Evolutionary conservation across 208 protist species (phyloP).

Genomic region (Blastocrithidia nonstop): DNA sequence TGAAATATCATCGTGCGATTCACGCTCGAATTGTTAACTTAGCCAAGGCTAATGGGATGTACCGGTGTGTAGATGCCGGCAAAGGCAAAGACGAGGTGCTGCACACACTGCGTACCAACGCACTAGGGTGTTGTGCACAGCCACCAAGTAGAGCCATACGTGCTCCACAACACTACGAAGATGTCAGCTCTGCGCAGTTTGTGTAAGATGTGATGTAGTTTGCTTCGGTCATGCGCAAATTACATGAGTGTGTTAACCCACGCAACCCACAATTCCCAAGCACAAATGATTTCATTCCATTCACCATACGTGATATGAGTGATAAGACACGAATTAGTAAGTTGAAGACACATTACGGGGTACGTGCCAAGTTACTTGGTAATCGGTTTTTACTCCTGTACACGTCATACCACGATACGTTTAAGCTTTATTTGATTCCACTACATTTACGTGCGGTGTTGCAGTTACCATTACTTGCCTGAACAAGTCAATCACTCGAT

Average conservation of each 20-base stretch:
- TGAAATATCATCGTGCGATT: conserved; percentile 77
- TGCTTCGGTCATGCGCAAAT: conserved; percentile 28
- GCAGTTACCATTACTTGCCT: conserved; percentile 28
- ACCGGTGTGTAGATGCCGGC: conserved; percentile 54
- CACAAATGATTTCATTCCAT: conserved; percentile 20
- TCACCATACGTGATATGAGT: conserved; percentile 50
- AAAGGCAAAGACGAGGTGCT: conserved; percentile 54
- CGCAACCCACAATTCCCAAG: conserved; percentile 39
- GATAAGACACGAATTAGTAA: conserved; percentile 48
- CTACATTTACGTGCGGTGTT: conserved; percentile 66
- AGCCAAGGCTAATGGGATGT: conserved; percentile 58
- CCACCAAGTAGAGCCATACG: conserved; percentile 32
- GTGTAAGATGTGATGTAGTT: conserved; percentile 60
- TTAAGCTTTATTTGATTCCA: conserved; percentile 55
- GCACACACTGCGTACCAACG: conserved; percentile 47
- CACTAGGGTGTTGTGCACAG: conserved; percentile 68
- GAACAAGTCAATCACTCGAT: conserved; percentile 21
- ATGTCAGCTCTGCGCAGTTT: conserved; percentile 37
- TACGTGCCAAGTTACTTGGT: conserved; percentile 50
- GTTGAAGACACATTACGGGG: conserved; percentile 41
- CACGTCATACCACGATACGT: conserved; percentile 10
- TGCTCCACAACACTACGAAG: conserved; percentile 41
- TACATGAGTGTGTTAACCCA: conserved; percentile 40
- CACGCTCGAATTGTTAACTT: conserved; percentile 56
- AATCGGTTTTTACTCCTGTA: conserved; percentile 32